Evolutionary conservation across 371 early-diverging fungal genomes (phyloP), one percentile per base, ranked within the genome.

Genomic region (Mucor racemosus): DNA sequence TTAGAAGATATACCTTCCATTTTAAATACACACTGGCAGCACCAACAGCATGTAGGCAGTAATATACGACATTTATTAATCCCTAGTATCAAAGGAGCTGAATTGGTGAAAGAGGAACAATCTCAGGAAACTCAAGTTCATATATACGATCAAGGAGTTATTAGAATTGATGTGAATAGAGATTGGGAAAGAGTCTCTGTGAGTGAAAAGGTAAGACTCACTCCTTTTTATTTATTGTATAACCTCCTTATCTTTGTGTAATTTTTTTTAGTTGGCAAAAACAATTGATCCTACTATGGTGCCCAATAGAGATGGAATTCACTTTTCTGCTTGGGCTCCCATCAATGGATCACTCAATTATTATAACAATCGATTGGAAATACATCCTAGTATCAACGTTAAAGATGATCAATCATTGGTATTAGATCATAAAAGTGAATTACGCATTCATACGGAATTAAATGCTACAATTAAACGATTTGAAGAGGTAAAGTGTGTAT

Each of bases 111-210:
- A 63, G 72, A 77, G 54, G 54, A 68, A 33, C 40, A 62, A 59
- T 8, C 21, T 19, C 46, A 68, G 44, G 59, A 60, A 21, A 66
- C 64, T 6, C 21, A 68, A 11, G 60, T 71, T 15, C 64, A 72
- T 34, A 60, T 72, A 8, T 74, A 75, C 41, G 55, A 67, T 31
- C 58, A 64, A 14, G 79, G 79, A 17, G 63, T 76, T 4, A 53
- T 79, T 5, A 41, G 40, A 26, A 67, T 79, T 60, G 75, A 73
- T 26, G 26, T 79, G 13, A 61, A 73, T 33, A 64, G 72, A 54
- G 64, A 72, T 59, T 76, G 77, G 79, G 79, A 76, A 60, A 63
- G 41, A 14, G 62, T 79, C 6, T 62, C 75, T 11, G 68, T 79
- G 15, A 69, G 73, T 15, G 77, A 76, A 71, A 74, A 75, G 74